Conservation (phyloP, 2,329 filamentous ascomycete species). For the Penicillium carneum region DNA sequence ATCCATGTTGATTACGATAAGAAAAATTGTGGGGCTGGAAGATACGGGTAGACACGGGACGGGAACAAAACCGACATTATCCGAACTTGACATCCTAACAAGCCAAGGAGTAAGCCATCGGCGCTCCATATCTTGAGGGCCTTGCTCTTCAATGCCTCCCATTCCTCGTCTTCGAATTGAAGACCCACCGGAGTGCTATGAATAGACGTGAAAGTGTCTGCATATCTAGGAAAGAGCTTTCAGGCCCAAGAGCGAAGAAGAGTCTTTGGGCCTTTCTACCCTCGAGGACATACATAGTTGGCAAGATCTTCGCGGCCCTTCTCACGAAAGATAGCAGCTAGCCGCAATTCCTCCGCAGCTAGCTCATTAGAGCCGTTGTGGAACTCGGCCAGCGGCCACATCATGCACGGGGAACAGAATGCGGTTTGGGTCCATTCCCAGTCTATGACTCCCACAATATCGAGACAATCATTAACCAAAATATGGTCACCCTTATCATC, state of each 20-base stretch:
- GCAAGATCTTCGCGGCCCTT: conserved; percentile 24
- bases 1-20: conserved; percentile 7
- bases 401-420: conserved; percentile 11
- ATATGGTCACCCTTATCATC: conserved; percentile 18
- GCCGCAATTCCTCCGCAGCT: conserved; percentile 5
- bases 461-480: conserved; percentile 8
- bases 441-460: conserved; percentile 12
- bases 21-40: not conserved
- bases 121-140: conserved; percentile 10
- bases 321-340: conserved; percentile 11
- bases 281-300: conserved; percentile 41
- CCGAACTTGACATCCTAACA: not conserved
- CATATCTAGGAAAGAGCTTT: conserved; percentile 14
- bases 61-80: not conserved
- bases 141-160: conserved; percentile 11
- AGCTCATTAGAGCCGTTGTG: conserved; percentile 16
- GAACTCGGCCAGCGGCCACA: conserved; percentile 13
- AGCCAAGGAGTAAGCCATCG: conserved; percentile 2
- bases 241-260: conserved; percentile 11
- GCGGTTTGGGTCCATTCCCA: conserved; percentile 14
- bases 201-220: conserved; percentile 1
- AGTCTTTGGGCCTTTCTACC: conserved; percentile 16
- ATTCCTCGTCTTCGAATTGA: conserved; percentile 8
- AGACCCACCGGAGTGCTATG: not conserved
- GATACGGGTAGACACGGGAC: not conserved